phyloP scores from a whole-genome alignment of 371 early-diverging fungal genomes.

The Syncephalastrum monosporum region DNA sequence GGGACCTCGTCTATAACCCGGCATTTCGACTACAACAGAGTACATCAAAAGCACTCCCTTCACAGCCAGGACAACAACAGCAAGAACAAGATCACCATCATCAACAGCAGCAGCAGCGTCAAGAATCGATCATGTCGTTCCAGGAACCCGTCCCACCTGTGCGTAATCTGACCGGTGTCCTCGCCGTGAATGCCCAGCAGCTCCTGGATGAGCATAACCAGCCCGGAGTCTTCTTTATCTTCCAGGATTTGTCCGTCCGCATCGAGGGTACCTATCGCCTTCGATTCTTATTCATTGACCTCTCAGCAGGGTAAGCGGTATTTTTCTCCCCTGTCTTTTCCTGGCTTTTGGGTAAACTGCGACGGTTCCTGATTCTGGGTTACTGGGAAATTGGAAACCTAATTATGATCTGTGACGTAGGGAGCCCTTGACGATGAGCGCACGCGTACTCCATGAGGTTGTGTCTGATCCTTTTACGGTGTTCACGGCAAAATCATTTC shows the following conservation, averaged over 20 bases:
- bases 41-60: slow-evolving; percentile 18
- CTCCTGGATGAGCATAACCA: slow-evolving; percentile 21
- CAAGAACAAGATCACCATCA: too few species aligned
- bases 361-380: slow-evolving; percentile 45
- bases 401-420: slow-evolving; percentile 15
- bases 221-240: slow-evolving; percentile 54
- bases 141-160: slow-evolving; percentile 8
- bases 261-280: slow-evolving; percentile 40
- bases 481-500: slow-evolving; percentile 56
- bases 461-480: slow-evolving; percentile 51
- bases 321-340: slow-evolving; percentile 40
- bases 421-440: slow-evolving; percentile 7
- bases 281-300: slow-evolving; percentile 34
- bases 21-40: not conserved
- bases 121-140: slow-evolving; percentile 7
- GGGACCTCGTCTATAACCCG: too few species aligned
- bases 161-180: slow-evolving; percentile 15
- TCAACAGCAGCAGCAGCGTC: too few species aligned
- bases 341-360: slow-evolving; percentile 41
- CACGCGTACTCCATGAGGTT: slow-evolving; percentile 17
- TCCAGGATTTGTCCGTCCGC: slow-evolving; percentile 47
- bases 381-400: slow-evolving; percentile 22
- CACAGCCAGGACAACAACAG: slow-evolving; percentile 33
- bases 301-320: slow-evolving; percentile 16
- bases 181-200: slow-evolving; percentile 15